A percentile compares a stretch with the other conserved stretches of the same genome.
These are phyloP conservation scores for Cladosporium velox DNA, from an alignment of 2,329 filamentous ascomycete species.

Conservation along the genomic window DNA sequence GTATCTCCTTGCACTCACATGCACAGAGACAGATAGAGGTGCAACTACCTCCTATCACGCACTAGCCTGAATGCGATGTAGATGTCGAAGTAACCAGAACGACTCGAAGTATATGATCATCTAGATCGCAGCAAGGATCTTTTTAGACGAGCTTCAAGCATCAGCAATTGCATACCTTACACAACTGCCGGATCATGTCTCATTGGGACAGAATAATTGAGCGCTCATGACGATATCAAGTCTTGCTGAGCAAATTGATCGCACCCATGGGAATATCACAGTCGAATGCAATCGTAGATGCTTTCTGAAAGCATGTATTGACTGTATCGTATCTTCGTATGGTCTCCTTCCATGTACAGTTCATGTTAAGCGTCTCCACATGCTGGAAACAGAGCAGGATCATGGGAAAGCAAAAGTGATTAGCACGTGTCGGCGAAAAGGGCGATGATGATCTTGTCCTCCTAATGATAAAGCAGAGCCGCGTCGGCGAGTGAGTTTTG, in stretches of 20 bases:
- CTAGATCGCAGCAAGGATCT: neutral
- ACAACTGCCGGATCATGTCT: too few relatives aligned
- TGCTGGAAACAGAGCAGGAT: neutral
- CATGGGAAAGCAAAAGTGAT: neutral
- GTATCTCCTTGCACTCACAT: neutral
- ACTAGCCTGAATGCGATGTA: neutral
- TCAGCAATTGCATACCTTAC: neutral
- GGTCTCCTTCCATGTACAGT: neutral
- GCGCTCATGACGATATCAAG: too few relatives aligned
- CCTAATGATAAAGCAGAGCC: neutral
- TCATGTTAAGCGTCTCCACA: neutral
- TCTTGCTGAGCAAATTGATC: neutral
- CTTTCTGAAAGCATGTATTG: neutral
- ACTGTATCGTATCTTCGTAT: neutral
- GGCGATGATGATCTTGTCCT: neutral
- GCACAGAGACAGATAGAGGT: neutral
- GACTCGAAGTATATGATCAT: neutral
- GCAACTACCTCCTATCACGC: neutral
- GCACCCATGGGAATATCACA: neutral
- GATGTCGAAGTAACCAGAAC: neutral
- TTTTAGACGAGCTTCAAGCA: too few relatives aligned
- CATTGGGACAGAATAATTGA: too few relatives aligned
- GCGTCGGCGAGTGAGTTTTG: neutral
- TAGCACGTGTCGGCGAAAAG: neutral
- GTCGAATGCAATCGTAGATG: neutral